Evolutionary conservation across 441 rosid species (phyloP).

Genomic region (Biscutella laevigata): DNA sequence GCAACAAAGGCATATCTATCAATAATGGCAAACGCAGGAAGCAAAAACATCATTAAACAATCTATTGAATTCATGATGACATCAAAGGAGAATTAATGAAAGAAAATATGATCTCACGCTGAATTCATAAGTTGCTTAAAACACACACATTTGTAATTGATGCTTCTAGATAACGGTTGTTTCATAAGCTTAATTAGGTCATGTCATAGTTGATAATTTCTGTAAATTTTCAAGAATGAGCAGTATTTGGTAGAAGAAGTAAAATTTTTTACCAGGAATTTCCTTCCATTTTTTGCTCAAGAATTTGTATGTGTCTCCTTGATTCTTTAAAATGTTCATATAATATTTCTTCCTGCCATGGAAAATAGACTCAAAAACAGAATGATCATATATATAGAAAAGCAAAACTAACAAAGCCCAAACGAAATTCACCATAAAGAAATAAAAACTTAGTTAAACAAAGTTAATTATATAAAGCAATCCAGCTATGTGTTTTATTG

Average conservation of each 20-base stretch:
- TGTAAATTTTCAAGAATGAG: background rate
- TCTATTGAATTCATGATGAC: slow-evolving; percentile 1
- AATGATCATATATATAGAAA: background rate
- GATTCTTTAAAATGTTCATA: background rate
- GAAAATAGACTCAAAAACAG: slow-evolving; percentile 5
- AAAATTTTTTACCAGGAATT: slow-evolving; percentile 6
- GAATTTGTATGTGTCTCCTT: background rate
- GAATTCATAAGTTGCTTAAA: too few relatives aligned
- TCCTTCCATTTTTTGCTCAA: background rate
- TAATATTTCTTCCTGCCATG: slow-evolving; percentile 9
- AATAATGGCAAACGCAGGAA: background rate
- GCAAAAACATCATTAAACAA: background rate
- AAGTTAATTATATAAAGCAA: slow-evolving; percentile 7
- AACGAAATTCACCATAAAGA: slow-evolving; percentile 9
- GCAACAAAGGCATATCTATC: background rate
- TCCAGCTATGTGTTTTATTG: slow-evolving; percentile 1
- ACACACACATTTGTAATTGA: too few relatives aligned
- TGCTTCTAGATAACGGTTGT: too few relatives aligned
- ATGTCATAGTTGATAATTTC: background rate
- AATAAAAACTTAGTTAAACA: background rate
- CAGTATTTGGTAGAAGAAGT: too few relatives aligned
- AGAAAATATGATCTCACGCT: background rate
- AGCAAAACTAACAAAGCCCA: slow-evolving; percentile 18
- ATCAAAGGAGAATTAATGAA: background rate
- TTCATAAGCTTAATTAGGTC: too few relatives aligned